phyloP scores from a whole-genome alignment of 345 rosid genomes.

The Acer yangbiense region DNA sequence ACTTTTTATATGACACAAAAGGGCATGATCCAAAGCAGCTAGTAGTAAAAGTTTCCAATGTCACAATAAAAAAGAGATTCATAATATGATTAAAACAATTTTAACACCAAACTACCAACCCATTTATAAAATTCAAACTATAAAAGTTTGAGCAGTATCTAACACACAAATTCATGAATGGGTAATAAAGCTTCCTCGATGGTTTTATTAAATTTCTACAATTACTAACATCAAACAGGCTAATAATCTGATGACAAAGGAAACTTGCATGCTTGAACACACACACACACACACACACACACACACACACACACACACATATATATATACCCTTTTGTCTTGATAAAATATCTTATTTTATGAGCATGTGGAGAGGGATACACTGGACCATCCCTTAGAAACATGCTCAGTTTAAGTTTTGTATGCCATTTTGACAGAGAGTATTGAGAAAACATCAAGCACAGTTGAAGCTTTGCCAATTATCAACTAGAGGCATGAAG shows the following conservation, averaged over 20 bases:
- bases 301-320: too few relatives aligned
- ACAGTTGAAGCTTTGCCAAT: background rate
- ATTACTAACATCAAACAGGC: background rate
- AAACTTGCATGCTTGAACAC: background rate
- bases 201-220: background rate
- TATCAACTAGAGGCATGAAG: constrained; percentile 8
- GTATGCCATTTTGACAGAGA: background rate
- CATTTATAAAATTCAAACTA: background rate
- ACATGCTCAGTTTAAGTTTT: background rate
- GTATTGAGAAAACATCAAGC: background rate
- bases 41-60: constrained; percentile 8
- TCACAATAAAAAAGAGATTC: background rate
- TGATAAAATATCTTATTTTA: background rate
- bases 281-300: too few relatives aligned
- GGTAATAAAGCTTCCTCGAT: background rate
- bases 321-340: background rate
- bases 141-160: background rate
- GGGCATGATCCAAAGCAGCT: constrained; percentile 18
- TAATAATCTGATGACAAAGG: background rate
- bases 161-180: background rate
- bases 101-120: too few relatives aligned
- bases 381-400: background rate
- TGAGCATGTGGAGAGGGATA: constrained; percentile 1
- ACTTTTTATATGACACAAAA: constrained; percentile 27
- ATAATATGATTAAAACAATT: background rate